Percentiles rank a stretch among this genome's conserved stretches.
phyloP scores from a whole-genome alignment of 2,329 filamentous ascomycete species.

The Parascedosporium putredinis region DNA sequence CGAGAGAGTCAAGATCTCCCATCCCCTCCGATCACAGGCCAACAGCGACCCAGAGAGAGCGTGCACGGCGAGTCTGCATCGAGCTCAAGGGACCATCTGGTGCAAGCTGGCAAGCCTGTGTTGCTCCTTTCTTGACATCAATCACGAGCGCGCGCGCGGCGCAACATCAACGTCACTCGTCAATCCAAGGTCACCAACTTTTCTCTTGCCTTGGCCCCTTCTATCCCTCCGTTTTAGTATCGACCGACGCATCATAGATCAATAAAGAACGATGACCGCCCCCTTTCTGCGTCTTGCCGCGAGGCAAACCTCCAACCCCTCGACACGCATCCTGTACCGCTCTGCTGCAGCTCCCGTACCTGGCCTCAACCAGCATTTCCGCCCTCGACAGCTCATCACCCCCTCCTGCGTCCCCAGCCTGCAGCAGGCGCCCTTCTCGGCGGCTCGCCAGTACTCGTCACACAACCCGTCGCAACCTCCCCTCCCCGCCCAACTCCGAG shows the following conservation, averaged over 20 bases:
- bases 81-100: not conserved
- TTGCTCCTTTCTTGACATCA: too few species aligned
- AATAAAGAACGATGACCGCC: constrained; percentile 7
- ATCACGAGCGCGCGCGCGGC: not conserved
- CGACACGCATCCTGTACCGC: not conserved
- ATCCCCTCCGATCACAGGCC: not conserved
- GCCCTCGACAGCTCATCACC: not conserved
- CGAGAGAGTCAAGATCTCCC: not conserved
- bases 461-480: not conserved
- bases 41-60: not conserved
- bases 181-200: too few species aligned
- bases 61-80: not conserved
- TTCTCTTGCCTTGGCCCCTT: too few species aligned
- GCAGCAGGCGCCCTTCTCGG: not conserved
- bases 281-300: constrained; percentile 6
- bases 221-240: too few species aligned
- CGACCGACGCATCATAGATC: not conserved
- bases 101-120: too few species aligned
- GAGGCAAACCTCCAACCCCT: not conserved
- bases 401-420: not conserved
- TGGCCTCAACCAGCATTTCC: constrained; percentile 1
- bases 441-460: constrained; percentile 6
- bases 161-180: not conserved
- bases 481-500: not conserved
- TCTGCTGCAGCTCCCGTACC: constrained; percentile 4